Percentiles rank a stretch among this genome's conserved stretches.
Evolutionary conservation across 2,329 filamentous ascomycete genomes (phyloP).

Genomic region (Chalara sp.): DNA sequence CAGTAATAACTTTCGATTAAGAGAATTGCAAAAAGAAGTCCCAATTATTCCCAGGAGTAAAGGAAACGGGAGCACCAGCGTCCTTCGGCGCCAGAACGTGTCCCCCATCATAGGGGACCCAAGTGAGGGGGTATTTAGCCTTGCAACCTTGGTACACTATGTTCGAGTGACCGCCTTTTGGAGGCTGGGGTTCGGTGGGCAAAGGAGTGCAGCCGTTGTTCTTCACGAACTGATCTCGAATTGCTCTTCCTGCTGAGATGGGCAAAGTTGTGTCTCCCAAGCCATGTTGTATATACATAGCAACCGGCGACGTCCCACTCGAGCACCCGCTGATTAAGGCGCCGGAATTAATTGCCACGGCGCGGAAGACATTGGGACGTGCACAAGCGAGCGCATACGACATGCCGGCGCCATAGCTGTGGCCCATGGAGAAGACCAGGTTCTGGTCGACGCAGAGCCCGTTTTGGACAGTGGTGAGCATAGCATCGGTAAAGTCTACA

Average conservation of each 20-base stretch:
- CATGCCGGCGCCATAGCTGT: slow-evolving; percentile 31
- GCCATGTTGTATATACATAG: slow-evolving; percentile 30
- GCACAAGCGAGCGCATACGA: slow-evolving; percentile 29
- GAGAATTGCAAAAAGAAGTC: too few species aligned
- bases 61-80: too few species aligned
- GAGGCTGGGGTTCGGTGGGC: too few species aligned
- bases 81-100: too few species aligned
- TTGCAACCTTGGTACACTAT: too few species aligned
- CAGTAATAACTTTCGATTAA: too few species aligned
- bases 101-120: too few species aligned
- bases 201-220: too few species aligned
- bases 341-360: slow-evolving; percentile 27
- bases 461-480: slow-evolving; percentile 24
- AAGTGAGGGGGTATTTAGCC: too few species aligned
- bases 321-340: slow-evolving; percentile 22
- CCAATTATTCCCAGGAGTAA: too few species aligned
- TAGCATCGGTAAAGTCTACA: slow-evolving; percentile 27
- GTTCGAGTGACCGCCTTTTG: too few species aligned
- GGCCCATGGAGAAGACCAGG: slow-evolving; percentile 28
- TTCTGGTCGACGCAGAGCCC: slow-evolving; percentile 28
- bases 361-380: slow-evolving; percentile 26
- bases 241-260: background rate
- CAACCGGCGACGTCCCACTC: slow-evolving; percentile 27
- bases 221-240: too few species aligned
- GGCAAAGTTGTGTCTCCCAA: slow-evolving; percentile 22